A percentile compares a stretch with the other conserved stretches of the same genome.
Evolutionary conservation across 148 eudicot genomes (phyloP).

Genomic region (Amaranthus hypochondriacus): DNA sequence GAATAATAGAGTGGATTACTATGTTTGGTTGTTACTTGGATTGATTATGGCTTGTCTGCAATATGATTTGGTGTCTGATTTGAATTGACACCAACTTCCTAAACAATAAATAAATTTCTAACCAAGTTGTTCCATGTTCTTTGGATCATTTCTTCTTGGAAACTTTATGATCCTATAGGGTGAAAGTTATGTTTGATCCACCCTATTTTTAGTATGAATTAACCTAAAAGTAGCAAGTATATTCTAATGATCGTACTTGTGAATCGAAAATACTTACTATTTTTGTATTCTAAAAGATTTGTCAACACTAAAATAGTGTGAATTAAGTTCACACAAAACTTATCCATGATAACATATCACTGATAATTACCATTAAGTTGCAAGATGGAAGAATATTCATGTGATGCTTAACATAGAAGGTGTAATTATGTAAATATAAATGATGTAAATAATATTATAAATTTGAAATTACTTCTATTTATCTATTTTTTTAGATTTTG

Average conservation of each 20-base stretch:
- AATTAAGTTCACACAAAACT: too few species aligned
- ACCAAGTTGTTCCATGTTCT: neutral
- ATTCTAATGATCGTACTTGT: neutral
- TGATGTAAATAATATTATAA: neutral
- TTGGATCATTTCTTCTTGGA: neutral
- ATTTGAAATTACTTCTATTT: too few species aligned
- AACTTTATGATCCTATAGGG: neutral
- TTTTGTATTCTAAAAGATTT: too few species aligned
- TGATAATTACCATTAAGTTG: neutral
- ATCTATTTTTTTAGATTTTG: too few species aligned
- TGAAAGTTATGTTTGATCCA: too few species aligned
- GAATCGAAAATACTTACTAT: too few species aligned
- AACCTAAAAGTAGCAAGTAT: too few species aligned
- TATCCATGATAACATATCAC: too few species aligned
- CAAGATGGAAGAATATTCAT: neutral
- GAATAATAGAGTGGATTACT: too few species aligned
- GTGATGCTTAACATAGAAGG: neutral
- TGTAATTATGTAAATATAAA: neutral
- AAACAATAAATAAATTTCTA: neutral
- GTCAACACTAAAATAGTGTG: too few species aligned
- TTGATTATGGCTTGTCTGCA: neutral
- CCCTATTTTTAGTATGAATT: too few species aligned
- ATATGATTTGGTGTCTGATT: neutral
- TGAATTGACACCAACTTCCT: neutral
- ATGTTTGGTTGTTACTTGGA: neutral